Evolutionary conservation across 768 basidiomycete genomes (phyloP), one percentile per base, ranked within the genome.

Genomic region (Boletus vermiculosoides): DNA sequence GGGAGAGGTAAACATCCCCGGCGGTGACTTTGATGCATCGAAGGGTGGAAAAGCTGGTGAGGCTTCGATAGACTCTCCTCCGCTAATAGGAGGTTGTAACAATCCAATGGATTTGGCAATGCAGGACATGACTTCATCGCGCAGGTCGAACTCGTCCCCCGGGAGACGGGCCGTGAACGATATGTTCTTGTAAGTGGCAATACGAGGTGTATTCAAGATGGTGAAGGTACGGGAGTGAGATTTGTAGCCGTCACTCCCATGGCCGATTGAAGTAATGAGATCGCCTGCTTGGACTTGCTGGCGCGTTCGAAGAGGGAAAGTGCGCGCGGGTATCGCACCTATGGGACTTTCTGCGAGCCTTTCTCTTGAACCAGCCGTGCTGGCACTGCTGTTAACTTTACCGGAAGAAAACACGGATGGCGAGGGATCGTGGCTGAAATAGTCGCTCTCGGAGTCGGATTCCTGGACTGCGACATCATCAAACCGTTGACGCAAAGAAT

Each of bases 61-160:
- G 3, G 81, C 80, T 59, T 87, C 86, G 3, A 80, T 72, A 2
- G 87, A 89, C 37, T 84, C 85, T 45, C 75, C 78, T 41, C 81
- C 85, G 54, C 86, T 89, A 20, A 90, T 72, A 3, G 93, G 86
- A 4, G 94, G 91, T 61, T 97, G 95, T 23, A 92, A 76, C 13
- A 99, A 79, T 4, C 97, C 97, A 56, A 99, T 98, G 2, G 94
- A 96, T 71, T 96, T 95, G 1, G 96, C 94, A 58, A 99, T 95
- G 71, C 93, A 96, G 1, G 90, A 89, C 93, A 98, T 94, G 33
- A 99, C 95, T 63, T 92, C 94, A 63, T 94, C 92, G 36, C 92
- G 84, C n/a, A 98, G 82, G 70, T 98, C 93, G 63, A 98, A 95
- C 22, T 95, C 92, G 25, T 87, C 88, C 9, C 75, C 76, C 33